Evolutionary conservation across 2,329 filamentous ascomycete species (phyloP).

Genomic region (Cladophialophora psammophila): DNA sequence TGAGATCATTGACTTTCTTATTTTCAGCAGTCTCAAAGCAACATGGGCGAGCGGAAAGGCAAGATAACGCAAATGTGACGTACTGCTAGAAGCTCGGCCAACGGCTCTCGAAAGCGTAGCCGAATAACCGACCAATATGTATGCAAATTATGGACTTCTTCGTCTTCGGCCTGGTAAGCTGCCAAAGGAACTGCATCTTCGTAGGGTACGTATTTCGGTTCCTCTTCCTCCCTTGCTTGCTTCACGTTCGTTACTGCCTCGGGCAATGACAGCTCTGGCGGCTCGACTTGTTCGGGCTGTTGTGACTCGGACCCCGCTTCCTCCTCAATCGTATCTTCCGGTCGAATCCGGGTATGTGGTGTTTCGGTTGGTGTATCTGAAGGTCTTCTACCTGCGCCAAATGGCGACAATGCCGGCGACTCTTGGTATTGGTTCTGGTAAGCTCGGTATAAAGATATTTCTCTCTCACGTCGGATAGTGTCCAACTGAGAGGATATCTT

Average conservation of each 20-base stretch:
- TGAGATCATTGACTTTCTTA: not conserved
- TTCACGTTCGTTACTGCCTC: constrained; percentile 30
- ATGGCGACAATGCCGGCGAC: constrained; percentile 24
- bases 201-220: constrained; percentile 45
- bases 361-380: constrained; percentile 24
- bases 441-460: constrained; percentile 23
- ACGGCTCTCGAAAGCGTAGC: constrained; percentile 60
- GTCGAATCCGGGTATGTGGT: constrained; percentile 15
- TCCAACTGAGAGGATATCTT: constrained; percentile 24
- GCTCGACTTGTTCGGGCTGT: constrained; percentile 10
- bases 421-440: constrained; percentile 22
- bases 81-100: constrained; percentile 62
- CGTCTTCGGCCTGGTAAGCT: constrained; percentile 52
- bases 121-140: constrained; percentile 60
- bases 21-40: not conserved
- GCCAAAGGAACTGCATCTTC: constrained; percentile 56
- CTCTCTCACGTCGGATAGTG: constrained; percentile 26
- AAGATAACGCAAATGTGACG: constrained; percentile 25
- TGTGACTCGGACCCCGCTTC: constrained; percentile 8
- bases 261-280: constrained; percentile 19
- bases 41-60: not conserved
- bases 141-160: constrained; percentile 59
- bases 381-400: constrained; percentile 7
- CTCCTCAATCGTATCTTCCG: constrained; percentile 29
- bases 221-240: constrained; percentile 26